Evolutionary conservation across 2,329 filamentous ascomycete genomes (phyloP).

Genomic region (Cercospora zeae-maydis): DNA sequence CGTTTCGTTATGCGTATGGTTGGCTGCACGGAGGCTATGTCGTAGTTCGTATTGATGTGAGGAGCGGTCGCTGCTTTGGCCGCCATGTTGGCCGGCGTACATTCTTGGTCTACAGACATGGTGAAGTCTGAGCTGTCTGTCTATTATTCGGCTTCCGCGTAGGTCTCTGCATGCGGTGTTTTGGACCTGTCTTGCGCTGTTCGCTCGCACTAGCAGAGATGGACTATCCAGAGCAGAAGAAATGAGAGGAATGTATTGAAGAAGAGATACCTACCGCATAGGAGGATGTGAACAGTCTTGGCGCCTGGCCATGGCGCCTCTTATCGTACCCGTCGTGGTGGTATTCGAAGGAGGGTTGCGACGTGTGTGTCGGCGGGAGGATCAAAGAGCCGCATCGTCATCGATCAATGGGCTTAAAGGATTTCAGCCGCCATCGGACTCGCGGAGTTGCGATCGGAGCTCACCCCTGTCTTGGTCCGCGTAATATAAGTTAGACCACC

Average conservation of each 20-base stretch:
- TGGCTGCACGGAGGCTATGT: constrained; percentile 1
- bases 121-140: background rate
- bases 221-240: background rate
- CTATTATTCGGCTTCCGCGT: background rate
- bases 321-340: background rate
- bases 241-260: background rate
- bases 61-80: background rate
- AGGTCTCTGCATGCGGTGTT: background rate
- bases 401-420: background rate
- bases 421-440: background rate
- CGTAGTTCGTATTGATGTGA: constrained; percentile 6
- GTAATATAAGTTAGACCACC: background rate
- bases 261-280: background rate
- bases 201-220: background rate
- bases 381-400: background rate
- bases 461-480: background rate
- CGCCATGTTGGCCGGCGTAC: constrained; percentile 3
- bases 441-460: background rate
- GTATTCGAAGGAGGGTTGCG: background rate
- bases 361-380: background rate
- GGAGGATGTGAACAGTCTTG: background rate
- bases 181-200: background rate
- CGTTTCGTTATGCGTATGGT: constrained; percentile 38
- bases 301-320: background rate
- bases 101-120: background rate